These are phyloP conservation scores for Cyclaneusma minus DNA, from an alignment of 2,329 filamentous ascomycete species.

Conservation along the genomic window DNA sequence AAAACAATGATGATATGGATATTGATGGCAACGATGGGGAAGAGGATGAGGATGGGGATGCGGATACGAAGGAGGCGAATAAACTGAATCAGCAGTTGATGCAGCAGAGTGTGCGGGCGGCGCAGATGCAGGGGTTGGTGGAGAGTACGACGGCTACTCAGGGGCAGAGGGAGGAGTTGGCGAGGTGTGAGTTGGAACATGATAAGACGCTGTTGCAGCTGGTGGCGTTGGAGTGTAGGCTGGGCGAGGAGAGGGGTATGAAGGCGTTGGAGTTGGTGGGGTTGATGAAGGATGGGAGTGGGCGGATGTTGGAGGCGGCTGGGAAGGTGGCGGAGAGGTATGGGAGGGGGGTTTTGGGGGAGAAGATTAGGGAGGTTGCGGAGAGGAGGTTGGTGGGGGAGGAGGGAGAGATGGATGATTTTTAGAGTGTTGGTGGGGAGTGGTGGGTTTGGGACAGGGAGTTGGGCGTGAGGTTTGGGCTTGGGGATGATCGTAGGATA, in stretches of 20 bases:
- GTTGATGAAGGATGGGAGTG: conserved; percentile 70
- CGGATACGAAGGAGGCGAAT: conserved; percentile 31
- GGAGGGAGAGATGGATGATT: conserved; percentile 22
- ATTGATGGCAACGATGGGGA: conserved; percentile 17
- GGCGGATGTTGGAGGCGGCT: conserved; percentile 84
- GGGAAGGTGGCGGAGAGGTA: conserved; percentile 81
- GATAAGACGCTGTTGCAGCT: conserved; percentile 86
- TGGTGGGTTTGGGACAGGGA: too few relatives aligned
- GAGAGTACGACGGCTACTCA: conserved; percentile 49
- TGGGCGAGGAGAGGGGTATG: conserved; percentile 88
- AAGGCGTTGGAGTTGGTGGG: conserved; percentile 81
- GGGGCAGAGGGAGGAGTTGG: conserved; percentile 50
- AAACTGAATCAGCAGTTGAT: conserved; percentile 72
- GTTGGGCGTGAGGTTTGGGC: too few relatives aligned
- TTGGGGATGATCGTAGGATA: too few relatives aligned
- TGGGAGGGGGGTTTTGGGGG: conserved; percentile 60
- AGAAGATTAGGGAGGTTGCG: conserved; percentile 79
- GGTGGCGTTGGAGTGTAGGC: conserved; percentile 76
- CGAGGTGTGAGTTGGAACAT: conserved; percentile 63
- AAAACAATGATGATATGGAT: conserved; percentile 23
- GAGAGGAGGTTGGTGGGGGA: conserved; percentile 51
- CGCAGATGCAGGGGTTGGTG: conserved; percentile 62
- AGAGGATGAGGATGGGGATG: conserved; percentile 22
- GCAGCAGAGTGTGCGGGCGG: conserved; percentile 53
- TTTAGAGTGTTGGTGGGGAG: neutral